A percentile compares a stretch with the other conserved stretches of the same genome.
Conservation (phyloP, 495 filamentous ascomycete species). For the Penicillium manginii region DNA sequence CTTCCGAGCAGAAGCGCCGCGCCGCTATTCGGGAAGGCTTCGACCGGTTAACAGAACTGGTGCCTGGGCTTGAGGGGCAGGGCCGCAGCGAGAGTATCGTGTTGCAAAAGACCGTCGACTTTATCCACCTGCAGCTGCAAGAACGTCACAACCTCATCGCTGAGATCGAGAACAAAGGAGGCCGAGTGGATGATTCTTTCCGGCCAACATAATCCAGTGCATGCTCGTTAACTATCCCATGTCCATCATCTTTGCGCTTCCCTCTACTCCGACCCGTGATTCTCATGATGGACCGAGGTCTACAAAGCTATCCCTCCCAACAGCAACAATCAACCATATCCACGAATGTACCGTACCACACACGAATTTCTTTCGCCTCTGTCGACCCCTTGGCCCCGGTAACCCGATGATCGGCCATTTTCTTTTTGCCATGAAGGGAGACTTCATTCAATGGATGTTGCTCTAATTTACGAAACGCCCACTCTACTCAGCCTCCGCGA, state of each 20-base stretch:
- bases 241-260: not conserved
- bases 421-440: not conserved
- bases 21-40: slow-evolving; percentile 86
- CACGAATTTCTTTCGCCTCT: slow-evolving; percentile 20
- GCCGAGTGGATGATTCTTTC: slow-evolving; percentile 54
- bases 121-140: slow-evolving; percentile 66
- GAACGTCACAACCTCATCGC: slow-evolving; percentile 65
- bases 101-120: slow-evolving; percentile 73
- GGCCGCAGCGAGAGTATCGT: slow-evolving; percentile 86
- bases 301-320: slow-evolving; percentile 7
- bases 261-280: slow-evolving; percentile 2
- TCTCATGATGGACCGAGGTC: slow-evolving; percentile 22
- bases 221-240: slow-evolving; percentile 1
- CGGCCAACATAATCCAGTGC: slow-evolving; percentile 34
- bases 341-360: slow-evolving; percentile 1
- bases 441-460: not conserved
- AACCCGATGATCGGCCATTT: not conserved
- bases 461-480: not conserved
- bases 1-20: slow-evolving; percentile 87
- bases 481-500: not conserved
- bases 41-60: slow-evolving; percentile 78
- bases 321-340: slow-evolving; percentile 22
- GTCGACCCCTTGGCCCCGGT: not conserved
- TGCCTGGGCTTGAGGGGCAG: slow-evolving; percentile 82
- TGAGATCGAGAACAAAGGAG: slow-evolving; percentile 63